Base-by-base conservation (phyloP, 129 eudicot species). In the Dittrichia graveolens region DNA sequence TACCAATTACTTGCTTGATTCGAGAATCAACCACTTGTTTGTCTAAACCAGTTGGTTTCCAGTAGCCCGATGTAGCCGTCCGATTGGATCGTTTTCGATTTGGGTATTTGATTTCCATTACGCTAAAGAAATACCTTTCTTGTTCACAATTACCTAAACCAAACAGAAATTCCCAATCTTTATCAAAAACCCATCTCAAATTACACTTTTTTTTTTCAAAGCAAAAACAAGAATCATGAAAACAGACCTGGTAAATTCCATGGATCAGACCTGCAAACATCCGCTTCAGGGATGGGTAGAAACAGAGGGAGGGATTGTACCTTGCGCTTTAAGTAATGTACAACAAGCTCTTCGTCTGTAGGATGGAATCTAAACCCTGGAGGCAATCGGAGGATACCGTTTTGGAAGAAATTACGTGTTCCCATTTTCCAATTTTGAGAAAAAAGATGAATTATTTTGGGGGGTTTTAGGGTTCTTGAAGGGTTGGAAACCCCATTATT, bases 281-380 rank as follows among this genome's bases (percentile, higher is more conserved):
- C 96, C 3, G 86, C 88, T 15, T 88, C 99, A 4, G 93, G 89
- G 78, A 94, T 81, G 8, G 93, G 72, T 61, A 92, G 86, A 2
- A 96, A 86, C 71, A 94, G 60, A 81, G 97, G 97, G 61, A 6
- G 76, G 12, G 96, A 77, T 7, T 67, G 79, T 5, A 86, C 91
- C 74, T 94, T 94, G 64, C 88, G 91, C 79, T 65, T 82, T 61
- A 94, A 77, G 83, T 90, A 94, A 53, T 90, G 91, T 9, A 90
- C 77, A 31, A 94, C 79, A 3, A 94, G 89, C 79, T 94, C 99
- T 81, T 94, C 91, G 60, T 94, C 99, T 1, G 99, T 94, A 0
- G 99, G 99, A 40, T 88, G 93, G 67, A 94, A 94, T 72, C 99
- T 61, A 42, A 94, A 94, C 0, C 99, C 99, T 1, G 97, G 97